These are phyloP conservation scores for Yamadazyma kanchanaburiensis DNA, from an alignment of 1,139 yeast genomes.

Conservation along the genomic window DNA sequence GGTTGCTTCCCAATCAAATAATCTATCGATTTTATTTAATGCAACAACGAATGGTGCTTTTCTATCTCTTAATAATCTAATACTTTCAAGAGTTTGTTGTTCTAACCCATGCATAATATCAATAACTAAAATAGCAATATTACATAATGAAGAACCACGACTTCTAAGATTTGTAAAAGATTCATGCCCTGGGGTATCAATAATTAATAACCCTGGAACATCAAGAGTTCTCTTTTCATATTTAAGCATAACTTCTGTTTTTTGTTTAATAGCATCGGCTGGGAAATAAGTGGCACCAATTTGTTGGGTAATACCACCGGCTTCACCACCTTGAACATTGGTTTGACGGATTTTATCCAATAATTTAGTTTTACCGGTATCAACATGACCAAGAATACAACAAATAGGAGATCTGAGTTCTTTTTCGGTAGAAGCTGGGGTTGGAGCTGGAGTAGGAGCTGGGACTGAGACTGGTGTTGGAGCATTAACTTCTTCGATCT, in stretches of 20 bases:
- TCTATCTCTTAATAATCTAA: slow-evolving; percentile 86
- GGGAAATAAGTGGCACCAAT: slow-evolving; percentile 99
- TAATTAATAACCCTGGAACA: slow-evolving; percentile 94
- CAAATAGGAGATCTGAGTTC: slow-evolving; percentile 97
- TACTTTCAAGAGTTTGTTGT: slow-evolving; percentile 94
- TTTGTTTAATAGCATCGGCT: slow-evolving; percentile 84
- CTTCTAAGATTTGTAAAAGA: slow-evolving; percentile 96
- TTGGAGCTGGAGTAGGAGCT: slow-evolving; percentile 5
- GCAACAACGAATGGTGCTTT: slow-evolving; percentile 98
- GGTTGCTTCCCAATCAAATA: slow-evolving; percentile 86
- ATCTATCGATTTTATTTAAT: slow-evolving; percentile 93
- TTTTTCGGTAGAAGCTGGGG: slow-evolving; percentile 21
- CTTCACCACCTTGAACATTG: slow-evolving; percentile 99
- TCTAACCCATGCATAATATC: slow-evolving; percentile 99
- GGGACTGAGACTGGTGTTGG: slow-evolving; percentile 9
- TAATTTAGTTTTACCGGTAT: slow-evolving; percentile 97
- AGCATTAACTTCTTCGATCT: slow-evolving; percentile 13
- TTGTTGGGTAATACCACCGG: slow-evolving; percentile 99
- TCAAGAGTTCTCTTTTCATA: slow-evolving; percentile 84
- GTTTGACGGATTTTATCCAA: slow-evolving; percentile 97
- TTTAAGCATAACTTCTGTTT: slow-evolving; percentile 87
- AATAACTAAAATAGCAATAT: slow-evolving; percentile 95
- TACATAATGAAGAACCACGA: slow-evolving; percentile 98
- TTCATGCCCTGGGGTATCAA: slow-evolving; percentile 99
- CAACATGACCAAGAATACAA: slow-evolving; percentile 99